Evolutionary conservation across 345 rosid genomes (phyloP).

Genomic region (Citrus hindsii): DNA sequence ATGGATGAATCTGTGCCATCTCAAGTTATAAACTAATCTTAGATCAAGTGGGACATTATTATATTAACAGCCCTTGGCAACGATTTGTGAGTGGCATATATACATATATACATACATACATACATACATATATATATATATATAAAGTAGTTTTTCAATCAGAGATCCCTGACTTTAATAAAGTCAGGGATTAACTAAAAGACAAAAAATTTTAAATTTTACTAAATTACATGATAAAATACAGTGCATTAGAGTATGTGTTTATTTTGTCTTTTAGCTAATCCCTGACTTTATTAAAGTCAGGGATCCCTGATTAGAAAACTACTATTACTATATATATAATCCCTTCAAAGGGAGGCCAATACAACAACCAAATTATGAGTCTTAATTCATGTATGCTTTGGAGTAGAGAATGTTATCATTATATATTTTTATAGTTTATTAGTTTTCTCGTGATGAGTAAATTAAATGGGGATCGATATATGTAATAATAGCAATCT

Average conservation of each 20-base stretch:
- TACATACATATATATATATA: too few relatives aligned
- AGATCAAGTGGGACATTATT: background rate
- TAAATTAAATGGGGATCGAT: background rate
- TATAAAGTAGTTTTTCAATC: too few relatives aligned
- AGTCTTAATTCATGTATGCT: background rate
- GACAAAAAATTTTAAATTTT: too few relatives aligned
- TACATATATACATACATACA: too few relatives aligned
- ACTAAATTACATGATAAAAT: too few relatives aligned
- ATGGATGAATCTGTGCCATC: background rate
- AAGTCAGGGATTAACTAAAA: too few relatives aligned
- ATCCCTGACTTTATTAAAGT: too few relatives aligned
- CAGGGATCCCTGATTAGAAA: too few relatives aligned
- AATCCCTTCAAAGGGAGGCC: background rate
- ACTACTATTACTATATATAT: too few relatives aligned
- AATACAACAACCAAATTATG: constrained; percentile 1
- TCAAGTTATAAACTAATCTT: background rate
- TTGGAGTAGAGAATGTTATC: background rate
- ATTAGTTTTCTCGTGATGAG: background rate
- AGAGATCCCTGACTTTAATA: too few relatives aligned
- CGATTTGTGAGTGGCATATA: background rate
- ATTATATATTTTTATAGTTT: background rate
- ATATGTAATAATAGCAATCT: background rate
- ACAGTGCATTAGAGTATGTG: too few relatives aligned
- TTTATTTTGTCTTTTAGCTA: too few relatives aligned
- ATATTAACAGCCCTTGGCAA: background rate